Evolutionary conservation across 345 rosid genomes (phyloP), one percentile per base, ranked within the genome.

Genomic region (Theobroma cacao): DNA sequence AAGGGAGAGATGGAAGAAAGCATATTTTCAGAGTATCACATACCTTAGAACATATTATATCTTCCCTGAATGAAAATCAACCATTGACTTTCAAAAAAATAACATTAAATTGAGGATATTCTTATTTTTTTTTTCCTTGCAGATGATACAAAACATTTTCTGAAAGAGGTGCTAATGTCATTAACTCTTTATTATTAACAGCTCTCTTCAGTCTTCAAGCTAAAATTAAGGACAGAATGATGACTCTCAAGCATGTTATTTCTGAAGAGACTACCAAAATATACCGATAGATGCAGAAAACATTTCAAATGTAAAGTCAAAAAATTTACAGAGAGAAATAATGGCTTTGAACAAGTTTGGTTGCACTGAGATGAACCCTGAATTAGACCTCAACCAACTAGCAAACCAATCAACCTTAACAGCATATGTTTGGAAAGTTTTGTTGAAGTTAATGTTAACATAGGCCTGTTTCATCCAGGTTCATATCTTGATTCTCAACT

Each of bases 361-460:
- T 73, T 71, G 20, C 30, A 31, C 20, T 33, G 4, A 36, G 59
- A 50, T 33, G 18, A 71, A 72, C 61, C 61, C 31, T 31, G 43
- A 38, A 56, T 56, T 74, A 38, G 24, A 55, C 52, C 4, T 40
- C 48, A 38, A 55, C 30, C 24, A 38, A 52, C 43, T 33, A 31
- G 61, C 45, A 17, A 34, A n/a, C 75, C 31, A 53, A n/a, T 52
- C 75, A 50, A 70, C 26, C 22, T 45, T 69, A 69, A 47, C n/a
- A 69, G 40, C 40, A 5, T 52, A 72, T 31, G 45, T 72, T n/a
- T 55, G 52, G 38, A 74, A 33, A n/a, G 13, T 56, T 8, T 53
- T 13, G 13, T 13, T 18, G 30, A 72, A 74, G 66, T 56, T 34
- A 40, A 38, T 56, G 33, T 38, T 36, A 38, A 22, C 34, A 75